Evolutionary conservation across 768 basidiomycete species (phyloP).

Genomic region (Boletus patriciae): DNA sequence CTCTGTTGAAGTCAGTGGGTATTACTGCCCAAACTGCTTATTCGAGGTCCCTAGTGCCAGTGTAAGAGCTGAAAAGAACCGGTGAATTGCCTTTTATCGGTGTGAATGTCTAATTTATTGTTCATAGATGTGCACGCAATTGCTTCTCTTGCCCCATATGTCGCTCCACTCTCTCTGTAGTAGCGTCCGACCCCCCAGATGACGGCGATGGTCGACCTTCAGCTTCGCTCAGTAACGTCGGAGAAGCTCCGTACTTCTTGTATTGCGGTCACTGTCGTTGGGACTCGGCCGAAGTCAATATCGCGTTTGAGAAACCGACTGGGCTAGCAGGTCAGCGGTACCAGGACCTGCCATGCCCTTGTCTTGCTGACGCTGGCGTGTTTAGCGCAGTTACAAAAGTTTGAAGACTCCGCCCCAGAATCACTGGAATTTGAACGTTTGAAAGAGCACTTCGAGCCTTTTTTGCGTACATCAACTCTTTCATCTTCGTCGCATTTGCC

Average conservation of each 20-base stretch:
- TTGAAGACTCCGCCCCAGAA: conserved; percentile 82
- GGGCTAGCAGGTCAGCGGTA: conserved; percentile 77
- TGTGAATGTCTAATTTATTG: neutral
- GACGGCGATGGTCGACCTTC: conserved; percentile 54
- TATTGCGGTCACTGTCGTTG: conserved; percentile 93
- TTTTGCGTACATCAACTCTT: conserved; percentile 79
- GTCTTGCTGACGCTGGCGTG: conserved; percentile 2
- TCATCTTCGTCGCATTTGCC: conserved; percentile 62
- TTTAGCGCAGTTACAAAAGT: conserved; percentile 86
- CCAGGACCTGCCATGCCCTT: neutral
- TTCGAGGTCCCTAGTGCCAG: conserved; percentile 98
- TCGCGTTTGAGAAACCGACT: conserved; percentile 95
- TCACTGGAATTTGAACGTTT: conserved; percentile 89
- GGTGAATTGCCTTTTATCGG: conserved; percentile 46
- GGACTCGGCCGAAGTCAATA: conserved; percentile 90
- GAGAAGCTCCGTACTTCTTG: conserved; percentile 88
- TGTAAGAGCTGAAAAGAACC: conserved; percentile 96
- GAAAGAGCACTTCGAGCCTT: conserved; percentile 96
- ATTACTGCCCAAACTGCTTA: conserved; percentile 97
- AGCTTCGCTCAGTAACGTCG: conserved; percentile 57
- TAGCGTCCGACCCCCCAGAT: conserved; percentile 82
- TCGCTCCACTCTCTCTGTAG: conserved; percentile 83
- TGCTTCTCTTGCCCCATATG: conserved; percentile 97
- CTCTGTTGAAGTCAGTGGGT: conserved; percentile 89
- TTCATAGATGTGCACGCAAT: conserved; percentile 87